Conservation (phyloP, 768 basidiomycete species). For the Mycena albidolilacea region DNA sequence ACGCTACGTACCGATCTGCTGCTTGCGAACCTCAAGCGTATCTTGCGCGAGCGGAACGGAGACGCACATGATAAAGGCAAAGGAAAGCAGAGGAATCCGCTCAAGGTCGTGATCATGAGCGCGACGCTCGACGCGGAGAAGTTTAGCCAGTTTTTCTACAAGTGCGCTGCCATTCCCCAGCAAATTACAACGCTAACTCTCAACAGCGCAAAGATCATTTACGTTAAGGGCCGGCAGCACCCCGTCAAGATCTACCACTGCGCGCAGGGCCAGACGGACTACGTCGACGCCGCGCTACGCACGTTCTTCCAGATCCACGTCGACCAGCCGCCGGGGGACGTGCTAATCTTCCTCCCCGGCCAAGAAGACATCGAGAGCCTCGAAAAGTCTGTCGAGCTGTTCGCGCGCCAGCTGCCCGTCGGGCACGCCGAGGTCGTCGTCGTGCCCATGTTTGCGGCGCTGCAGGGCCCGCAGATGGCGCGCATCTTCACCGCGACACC, state of each 20-base stretch:
- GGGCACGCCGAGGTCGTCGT: constrained; percentile 72
- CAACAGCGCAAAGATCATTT: constrained; percentile 86
- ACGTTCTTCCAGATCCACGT: constrained; percentile 96
- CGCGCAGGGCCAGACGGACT: constrained; percentile 81
- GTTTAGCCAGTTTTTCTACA: constrained; percentile 89
- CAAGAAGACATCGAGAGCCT: constrained; percentile 97
- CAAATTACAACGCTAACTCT: neutral
- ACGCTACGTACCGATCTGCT: constrained; percentile 95
- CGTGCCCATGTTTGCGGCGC: constrained; percentile 89
- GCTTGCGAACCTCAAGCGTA: constrained; percentile 90
- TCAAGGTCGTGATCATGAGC: constrained; percentile 97
- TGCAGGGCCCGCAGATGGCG: constrained; percentile 83
- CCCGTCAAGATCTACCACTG: constrained; percentile 91
- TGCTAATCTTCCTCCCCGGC: constrained; percentile 95
- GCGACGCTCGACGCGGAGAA: constrained; percentile 97
- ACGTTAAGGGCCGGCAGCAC: constrained; percentile 94
- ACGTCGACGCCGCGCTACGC: constrained; percentile 89
- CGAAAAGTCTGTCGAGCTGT: constrained; percentile 78
- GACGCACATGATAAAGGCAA: constrained; percentile 63
- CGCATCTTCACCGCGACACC: constrained; percentile 83
- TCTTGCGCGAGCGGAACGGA: constrained; percentile 76
- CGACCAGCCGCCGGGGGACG: constrained; percentile 85
- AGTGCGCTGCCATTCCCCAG: constrained; percentile 63
- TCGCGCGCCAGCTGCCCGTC: constrained; percentile 78
- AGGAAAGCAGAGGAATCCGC: constrained; percentile 67